Conservation (phyloP, 148 eudicot genomes). For the Simmondsia chinensis region DNA sequence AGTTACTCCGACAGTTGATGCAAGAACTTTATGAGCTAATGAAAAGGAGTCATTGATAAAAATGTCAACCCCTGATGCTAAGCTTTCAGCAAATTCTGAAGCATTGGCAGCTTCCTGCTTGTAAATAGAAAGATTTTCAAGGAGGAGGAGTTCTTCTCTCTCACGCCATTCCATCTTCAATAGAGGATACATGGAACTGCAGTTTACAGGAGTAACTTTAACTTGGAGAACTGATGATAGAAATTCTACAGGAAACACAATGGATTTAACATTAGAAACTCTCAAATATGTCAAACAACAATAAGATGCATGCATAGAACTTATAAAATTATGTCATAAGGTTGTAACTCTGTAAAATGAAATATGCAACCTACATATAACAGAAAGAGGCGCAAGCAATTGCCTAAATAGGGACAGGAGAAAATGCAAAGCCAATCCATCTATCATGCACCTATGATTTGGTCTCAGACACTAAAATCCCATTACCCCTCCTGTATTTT, state of each 20-base stretch:
- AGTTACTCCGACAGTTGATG: conserved; percentile 86
- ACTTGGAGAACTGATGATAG: conserved; percentile 54
- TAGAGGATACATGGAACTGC: conserved; percentile 12
- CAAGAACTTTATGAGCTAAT: conserved; percentile 66
- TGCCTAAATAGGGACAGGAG: too few relatives aligned
- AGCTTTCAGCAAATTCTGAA: conserved; percentile 41
- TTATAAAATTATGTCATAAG: too few relatives aligned
- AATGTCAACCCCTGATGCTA: conserved; percentile 59
- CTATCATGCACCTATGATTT: too few relatives aligned
- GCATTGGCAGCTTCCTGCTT: conserved; percentile 65
- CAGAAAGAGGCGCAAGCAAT: too few relatives aligned
- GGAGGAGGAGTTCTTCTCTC: conserved; percentile 35
- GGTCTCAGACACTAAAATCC: too few relatives aligned
- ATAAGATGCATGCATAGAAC: background rate
- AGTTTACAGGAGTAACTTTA: conserved; percentile 36
- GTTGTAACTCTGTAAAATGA: too few relatives aligned
- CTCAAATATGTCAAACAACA: background rate
- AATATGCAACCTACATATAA: too few relatives aligned
- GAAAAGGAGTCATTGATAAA: conserved; percentile 82
- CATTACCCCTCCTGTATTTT: too few relatives aligned
- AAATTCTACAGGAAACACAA: conserved; percentile 34
- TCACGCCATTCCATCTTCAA: conserved; percentile 12
- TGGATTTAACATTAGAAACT: background rate
- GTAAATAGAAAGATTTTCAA: conserved; percentile 42
- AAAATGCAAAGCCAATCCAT: too few relatives aligned